A percentile compares a stretch with the other conserved stretches of the same genome.
phyloP scores from a whole-genome alignment of 2,329 filamentous ascomycete species.

The Microdochium bolleyi region DNA sequence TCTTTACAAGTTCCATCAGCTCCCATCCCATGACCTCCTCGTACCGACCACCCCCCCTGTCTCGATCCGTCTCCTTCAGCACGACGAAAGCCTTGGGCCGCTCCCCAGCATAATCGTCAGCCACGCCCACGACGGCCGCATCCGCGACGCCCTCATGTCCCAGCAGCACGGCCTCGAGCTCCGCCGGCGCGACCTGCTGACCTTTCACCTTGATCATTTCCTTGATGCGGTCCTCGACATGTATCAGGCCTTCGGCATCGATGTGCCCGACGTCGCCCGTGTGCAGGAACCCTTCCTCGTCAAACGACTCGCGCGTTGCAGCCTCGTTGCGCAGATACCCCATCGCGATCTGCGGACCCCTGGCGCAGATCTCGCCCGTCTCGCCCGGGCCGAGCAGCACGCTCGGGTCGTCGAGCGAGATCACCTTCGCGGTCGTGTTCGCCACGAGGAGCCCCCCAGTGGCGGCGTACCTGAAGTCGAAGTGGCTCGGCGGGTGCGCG shows the following conservation, averaged over 20 bases:
- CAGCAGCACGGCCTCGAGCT: conserved; percentile 20
- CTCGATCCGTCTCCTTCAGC: conserved; percentile 17
- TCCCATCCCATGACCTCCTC: conserved; percentile 23
- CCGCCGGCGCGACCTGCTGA: conserved; percentile 20
- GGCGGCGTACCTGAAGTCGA: conserved; percentile 47
- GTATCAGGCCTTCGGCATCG: conserved; percentile 43
- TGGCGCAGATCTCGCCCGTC: conserved; percentile 36
- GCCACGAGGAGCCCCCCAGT: conserved; percentile 47
- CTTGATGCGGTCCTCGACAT: conserved; percentile 54
- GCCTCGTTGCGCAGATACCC: conserved; percentile 28
- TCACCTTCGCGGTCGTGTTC: conserved; percentile 49
- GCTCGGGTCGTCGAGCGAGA: conserved; percentile 16
- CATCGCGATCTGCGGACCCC: conserved; percentile 38
- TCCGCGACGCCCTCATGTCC: conserved; percentile 38
- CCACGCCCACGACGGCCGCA: conserved; percentile 51
- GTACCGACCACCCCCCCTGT: conserved; percentile 1
- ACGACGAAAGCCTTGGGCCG: conserved; percentile 55
- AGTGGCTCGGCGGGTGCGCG: conserved; percentile 45
- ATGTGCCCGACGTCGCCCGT: conserved; percentile 50
- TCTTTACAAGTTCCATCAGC: conserved; percentile 37
- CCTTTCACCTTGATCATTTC: conserved; percentile 35
- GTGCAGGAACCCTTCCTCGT: conserved; percentile 14
- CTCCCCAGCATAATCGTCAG: conserved; percentile 42
- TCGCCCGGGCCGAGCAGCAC: conserved; percentile 28
- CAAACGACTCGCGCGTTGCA: conserved; percentile 10